Conservation (phyloP, 192 early-diverging fungal species). For the Funneliformis mosseae region DNA sequence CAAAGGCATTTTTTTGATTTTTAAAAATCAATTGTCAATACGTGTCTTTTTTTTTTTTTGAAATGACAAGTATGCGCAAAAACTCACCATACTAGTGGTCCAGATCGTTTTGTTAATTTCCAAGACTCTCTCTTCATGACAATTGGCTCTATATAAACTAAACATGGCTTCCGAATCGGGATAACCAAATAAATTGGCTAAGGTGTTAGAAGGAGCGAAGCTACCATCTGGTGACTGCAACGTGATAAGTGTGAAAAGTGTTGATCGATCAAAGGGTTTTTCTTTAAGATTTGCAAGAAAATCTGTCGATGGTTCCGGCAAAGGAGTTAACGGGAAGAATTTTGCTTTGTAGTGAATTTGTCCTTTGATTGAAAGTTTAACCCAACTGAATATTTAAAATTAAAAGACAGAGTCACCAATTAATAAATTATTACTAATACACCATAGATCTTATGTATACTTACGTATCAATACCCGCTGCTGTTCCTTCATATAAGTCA, state of each 20-base stretch:
- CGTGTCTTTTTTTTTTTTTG: too few species aligned
- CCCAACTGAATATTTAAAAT: constrained; percentile 21
- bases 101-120: constrained; percentile 1
- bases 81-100: constrained; percentile 24
- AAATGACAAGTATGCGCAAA: neutral
- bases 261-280: constrained; percentile 18
- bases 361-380: constrained; percentile 39
- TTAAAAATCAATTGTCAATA: too few species aligned
- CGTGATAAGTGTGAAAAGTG: constrained; percentile 15
- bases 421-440: neutral
- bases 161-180: neutral
- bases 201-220: constrained; percentile 17
- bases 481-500: constrained; percentile 38
- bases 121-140: neutral
- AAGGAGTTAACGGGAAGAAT: constrained; percentile 38
- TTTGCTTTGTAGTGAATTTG: constrained; percentile 42
- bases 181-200: constrained; percentile 28
- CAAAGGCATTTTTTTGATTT: too few species aligned
- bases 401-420: neutral
- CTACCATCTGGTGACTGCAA: constrained; percentile 27
- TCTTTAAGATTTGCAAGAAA: constrained; percentile 37
- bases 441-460: neutral
- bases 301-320: constrained; percentile 17
- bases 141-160: neutral
- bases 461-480: constrained; percentile 40